phyloP scores from a whole-genome alignment of 768 basidiomycete species.

The Lentinula boryana region DNA sequence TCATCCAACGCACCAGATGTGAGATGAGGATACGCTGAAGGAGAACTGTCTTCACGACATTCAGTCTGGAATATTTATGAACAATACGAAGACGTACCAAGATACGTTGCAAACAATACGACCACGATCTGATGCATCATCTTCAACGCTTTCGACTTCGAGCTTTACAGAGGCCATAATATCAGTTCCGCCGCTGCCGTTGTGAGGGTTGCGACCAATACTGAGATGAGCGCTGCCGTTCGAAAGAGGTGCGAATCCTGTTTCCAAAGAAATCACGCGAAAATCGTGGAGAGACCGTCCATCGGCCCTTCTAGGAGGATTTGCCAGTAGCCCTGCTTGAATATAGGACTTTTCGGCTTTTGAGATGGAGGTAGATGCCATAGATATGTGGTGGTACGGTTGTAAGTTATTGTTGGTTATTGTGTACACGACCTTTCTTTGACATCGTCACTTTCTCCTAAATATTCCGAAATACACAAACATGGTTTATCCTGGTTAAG shows the following conservation, averaged over 20 bases:
- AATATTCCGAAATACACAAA: neutral
- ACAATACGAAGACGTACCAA: constrained; percentile 50
- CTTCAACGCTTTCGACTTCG: constrained; percentile 61
- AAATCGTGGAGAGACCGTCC: constrained; percentile 66
- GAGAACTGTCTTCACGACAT: constrained; percentile 54
- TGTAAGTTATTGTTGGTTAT: neutral
- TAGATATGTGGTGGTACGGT: constrained; percentile 10
- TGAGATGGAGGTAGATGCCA: constrained; percentile 43
- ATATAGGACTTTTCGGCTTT: constrained; percentile 81
- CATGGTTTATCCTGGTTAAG: constrained; percentile 7
- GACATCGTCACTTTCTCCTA: too few species aligned
- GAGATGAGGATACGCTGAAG: constrained; percentile 72
- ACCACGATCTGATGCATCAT: constrained; percentile 45
- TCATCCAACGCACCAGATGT: constrained; percentile 64
- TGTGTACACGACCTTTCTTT: too few species aligned
- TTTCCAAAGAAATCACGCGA: constrained; percentile 66
- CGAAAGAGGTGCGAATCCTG: constrained; percentile 72
- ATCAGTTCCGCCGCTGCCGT: constrained; percentile 66
- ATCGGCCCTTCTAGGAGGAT: constrained; percentile 66
- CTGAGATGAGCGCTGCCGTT: constrained; percentile 78
- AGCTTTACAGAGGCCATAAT: constrained; percentile 74
- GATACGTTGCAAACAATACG: constrained; percentile 63
- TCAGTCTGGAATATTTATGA: constrained; percentile 9
- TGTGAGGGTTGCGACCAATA: constrained; percentile 53
- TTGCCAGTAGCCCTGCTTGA: constrained; percentile 52